phyloP scores from a whole-genome alignment of 2,329 filamentous ascomycete species.

The Cordyceps farinosa region DNA sequence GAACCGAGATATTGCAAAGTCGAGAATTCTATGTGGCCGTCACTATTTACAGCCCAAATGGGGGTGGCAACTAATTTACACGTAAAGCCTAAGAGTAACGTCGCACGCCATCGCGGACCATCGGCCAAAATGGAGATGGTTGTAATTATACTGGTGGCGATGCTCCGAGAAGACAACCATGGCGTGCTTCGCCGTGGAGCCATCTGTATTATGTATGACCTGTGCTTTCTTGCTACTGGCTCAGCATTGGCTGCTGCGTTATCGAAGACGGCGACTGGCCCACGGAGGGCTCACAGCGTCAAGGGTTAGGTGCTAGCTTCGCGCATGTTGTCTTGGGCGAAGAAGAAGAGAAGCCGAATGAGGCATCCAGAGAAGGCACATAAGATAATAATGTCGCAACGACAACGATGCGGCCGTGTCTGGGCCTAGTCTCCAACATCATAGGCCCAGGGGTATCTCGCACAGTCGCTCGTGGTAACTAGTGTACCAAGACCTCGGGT shows the following conservation, averaged over 20 bases:
- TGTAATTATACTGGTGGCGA: not conserved
- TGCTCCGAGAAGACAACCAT: not conserved
- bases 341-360: not conserved
- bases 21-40: not conserved
- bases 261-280: not conserved
- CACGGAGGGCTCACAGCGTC: not conserved
- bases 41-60: not conserved
- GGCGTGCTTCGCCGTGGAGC: not conserved
- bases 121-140: conserved; percentile 8
- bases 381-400: no score
- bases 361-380: not conserved
- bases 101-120: conserved; percentile 11
- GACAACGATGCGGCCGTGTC: not conserved
- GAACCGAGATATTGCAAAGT: not conserved
- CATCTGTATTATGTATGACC: not conserved
- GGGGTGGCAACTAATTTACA: not conserved
- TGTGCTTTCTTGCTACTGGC: not conserved
- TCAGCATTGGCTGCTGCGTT: not conserved
- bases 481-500: no score
- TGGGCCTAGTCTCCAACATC: not conserved
- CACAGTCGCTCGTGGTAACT: no score
- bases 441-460: no score
- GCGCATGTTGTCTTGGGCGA: not conserved
- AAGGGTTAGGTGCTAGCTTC: not conserved
- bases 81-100: not conserved